Evolutionary conservation across 164 flowering plant genomes (phyloP), one percentile per base, ranked within the genome.

Genomic region (Dillenia turbinata): DNA sequence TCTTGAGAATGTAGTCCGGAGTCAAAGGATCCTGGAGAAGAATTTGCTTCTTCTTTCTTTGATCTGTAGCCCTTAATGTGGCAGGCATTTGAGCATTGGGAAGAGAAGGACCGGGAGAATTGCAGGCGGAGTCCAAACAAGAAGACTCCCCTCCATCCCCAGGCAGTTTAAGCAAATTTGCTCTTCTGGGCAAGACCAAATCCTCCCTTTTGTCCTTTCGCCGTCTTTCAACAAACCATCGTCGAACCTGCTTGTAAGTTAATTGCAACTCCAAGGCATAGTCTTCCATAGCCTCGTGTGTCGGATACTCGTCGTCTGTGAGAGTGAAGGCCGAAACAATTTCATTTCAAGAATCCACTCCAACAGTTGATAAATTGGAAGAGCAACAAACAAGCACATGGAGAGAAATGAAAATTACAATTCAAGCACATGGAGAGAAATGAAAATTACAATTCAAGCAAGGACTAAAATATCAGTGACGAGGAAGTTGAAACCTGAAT

Each of bases 161-260:
- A 54, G 22, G 54, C 58, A 26, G 56, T 47, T 60, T 68, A 57
- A 24, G 12, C 33, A 40, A 33, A 33, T 33, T 33, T 33, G 40
- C 40, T 65, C 56, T 65, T 73, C 47, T 19, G 44, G 15, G 52
- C 59, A 48, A 53, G 16, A 59, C 40, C 54, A 55, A 62, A 52
- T 47, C 47, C 49, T 68, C 73, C 52, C 44, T 67, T 68, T 78
- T 84, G 10, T 81, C 84, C 68, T 75, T 82, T 74, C 83, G 76
- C 64, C 92, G 72, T 75, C 77, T 80, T 62, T 83, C 85, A 63
- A 66, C 52, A 72, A 84, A 87, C 92, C 92, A 84, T 16, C 78
- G 71, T 22, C 74, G 77, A 10, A 87, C 83, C 66, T 87, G 88
- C 77, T 85, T 76, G 66, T 54, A 77, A 43, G 83, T 87, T 69